Conservation (phyloP, 805 yeast species). For the Kluyveromyces wickerhamii region DNA sequence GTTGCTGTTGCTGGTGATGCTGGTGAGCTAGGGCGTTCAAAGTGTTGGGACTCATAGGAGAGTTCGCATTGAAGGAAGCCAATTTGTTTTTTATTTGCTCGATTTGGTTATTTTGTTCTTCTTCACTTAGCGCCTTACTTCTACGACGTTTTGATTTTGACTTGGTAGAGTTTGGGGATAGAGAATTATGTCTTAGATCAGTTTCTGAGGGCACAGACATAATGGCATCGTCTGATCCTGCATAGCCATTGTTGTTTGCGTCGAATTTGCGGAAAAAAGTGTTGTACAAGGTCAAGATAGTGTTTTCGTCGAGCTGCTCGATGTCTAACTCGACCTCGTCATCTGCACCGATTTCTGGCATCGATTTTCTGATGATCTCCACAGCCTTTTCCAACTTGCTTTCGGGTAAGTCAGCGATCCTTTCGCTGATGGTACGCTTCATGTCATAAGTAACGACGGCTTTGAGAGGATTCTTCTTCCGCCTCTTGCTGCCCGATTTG, state of each 20-base stretch:
- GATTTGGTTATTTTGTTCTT: slow-evolving; percentile 58
- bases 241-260: slow-evolving; percentile 11
- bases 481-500: slow-evolving; percentile 13
- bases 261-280: slow-evolving; percentile 55
- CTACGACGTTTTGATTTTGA: slow-evolving; percentile 34
- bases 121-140: slow-evolving; percentile 53
- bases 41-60: slow-evolving; percentile 35
- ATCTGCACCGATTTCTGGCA: slow-evolving; percentile 51
- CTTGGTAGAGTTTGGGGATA: slow-evolving; percentile 9
- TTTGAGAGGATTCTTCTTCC: slow-evolving; percentile 27
- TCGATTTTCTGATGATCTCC: slow-evolving; percentile 71
- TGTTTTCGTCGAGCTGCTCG: slow-evolving; percentile 81
- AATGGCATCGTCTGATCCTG: slow-evolving; percentile 9
- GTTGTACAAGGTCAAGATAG: slow-evolving; percentile 75
- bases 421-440: slow-evolving; percentile 90
- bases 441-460: slow-evolving; percentile 79
- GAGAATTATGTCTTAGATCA: slow-evolving; percentile 8
- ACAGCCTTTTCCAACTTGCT: slow-evolving; percentile 77
- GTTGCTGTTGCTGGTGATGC: slow-evolving; percentile 7
- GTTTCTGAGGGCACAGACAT: slow-evolving; percentile 6
- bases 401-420: slow-evolving; percentile 68
- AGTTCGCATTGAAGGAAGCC: slow-evolving; percentile 57
- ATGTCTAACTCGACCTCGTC: slow-evolving; percentile 96
- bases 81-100: slow-evolving; percentile 67
- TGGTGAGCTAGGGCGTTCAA: slow-evolving; percentile 17